These are phyloP conservation scores for Juglanconis oblonga DNA, from an alignment of 2,329 filamentous ascomycete genomes.

Conservation along the genomic window DNA sequence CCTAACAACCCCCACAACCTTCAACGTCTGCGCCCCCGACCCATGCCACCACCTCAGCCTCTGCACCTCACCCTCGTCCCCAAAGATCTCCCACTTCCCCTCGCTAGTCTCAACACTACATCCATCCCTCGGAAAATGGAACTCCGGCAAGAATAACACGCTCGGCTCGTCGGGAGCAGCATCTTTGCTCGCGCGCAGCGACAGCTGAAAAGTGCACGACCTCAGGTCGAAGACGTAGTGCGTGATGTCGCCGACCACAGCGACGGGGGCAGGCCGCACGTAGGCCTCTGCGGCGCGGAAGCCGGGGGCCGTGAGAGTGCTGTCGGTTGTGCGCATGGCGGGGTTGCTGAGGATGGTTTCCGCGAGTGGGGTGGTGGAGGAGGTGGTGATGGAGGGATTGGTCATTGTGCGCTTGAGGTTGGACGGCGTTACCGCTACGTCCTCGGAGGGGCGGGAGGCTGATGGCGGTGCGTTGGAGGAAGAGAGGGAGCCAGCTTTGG, in stretches of 20 bases:
- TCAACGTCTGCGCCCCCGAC: slow-evolving; percentile 77
- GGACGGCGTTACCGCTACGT: slow-evolving; percentile 63
- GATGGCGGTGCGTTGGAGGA: slow-evolving; percentile 39
- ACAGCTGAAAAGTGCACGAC: slow-evolving; percentile 73
- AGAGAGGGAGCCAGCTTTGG: slow-evolving; percentile 35
- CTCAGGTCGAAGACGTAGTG: slow-evolving; percentile 79
- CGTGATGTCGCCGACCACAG: slow-evolving; percentile 67
- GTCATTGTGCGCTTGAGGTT: slow-evolving; percentile 75
- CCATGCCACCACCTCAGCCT: slow-evolving; percentile 89
- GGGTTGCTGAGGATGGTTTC: background rate
- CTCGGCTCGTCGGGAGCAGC: slow-evolving; percentile 64
- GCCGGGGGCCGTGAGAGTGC: slow-evolving; percentile 65
- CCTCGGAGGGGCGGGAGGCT: slow-evolving; percentile 23
- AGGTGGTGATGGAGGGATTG: slow-evolving; percentile 62
- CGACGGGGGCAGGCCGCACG: slow-evolving; percentile 78
- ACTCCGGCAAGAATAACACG: slow-evolving; percentile 82
- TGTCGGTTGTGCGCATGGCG: slow-evolving; percentile 38
- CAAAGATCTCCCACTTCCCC: slow-evolving; percentile 85
- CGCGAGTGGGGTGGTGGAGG: slow-evolving; percentile 32
- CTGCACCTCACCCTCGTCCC: slow-evolving; percentile 68
- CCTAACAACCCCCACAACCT: slow-evolving; percentile 69
- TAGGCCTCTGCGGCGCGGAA: slow-evolving; percentile 92
- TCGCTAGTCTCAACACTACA: slow-evolving; percentile 73
- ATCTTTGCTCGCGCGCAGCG: slow-evolving; percentile 58
- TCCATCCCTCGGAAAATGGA: slow-evolving; percentile 78